Evolutionary conservation across 2,329 filamentous ascomycete species (phyloP).

Genomic region (Pseudocercospora pini-densiflorae): DNA sequence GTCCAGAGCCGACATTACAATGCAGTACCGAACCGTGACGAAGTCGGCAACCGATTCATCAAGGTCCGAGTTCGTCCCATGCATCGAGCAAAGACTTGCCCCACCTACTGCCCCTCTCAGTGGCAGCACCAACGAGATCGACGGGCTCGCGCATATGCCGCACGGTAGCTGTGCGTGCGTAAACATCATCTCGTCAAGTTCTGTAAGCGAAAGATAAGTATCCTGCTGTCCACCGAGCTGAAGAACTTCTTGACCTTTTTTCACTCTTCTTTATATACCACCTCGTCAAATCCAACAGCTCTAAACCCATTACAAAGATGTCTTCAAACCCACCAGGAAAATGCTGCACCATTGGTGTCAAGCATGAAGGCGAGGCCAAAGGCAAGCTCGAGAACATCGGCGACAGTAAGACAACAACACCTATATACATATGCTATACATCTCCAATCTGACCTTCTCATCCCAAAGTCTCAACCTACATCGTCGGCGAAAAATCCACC

Average conservation of each 20-base stretch:
- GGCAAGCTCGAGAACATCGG: constrained; percentile 42
- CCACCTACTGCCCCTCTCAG: background rate
- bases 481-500: constrained; percentile 58
- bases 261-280: background rate
- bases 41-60: background rate
- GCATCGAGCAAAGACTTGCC: background rate
- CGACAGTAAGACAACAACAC: constrained; percentile 33
- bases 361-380: constrained; percentile 41
- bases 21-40: background rate
- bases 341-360: constrained; percentile 46
- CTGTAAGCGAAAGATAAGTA: background rate
- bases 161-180: background rate
- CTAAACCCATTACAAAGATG: constrained; percentile 31
- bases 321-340: constrained; percentile 42
- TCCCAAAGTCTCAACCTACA: constrained; percentile 58
- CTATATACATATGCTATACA: background rate
- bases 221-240: no score
- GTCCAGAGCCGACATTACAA: no score
- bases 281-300: background rate
- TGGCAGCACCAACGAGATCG: background rate
- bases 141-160: background rate
- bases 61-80: background rate
- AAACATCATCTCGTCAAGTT: background rate
- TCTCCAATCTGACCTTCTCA: background rate
- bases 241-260: background rate